Base-by-base conservation (phyloP, 164 flowering plant species). In the Aristolochia fimbriata region DNA sequence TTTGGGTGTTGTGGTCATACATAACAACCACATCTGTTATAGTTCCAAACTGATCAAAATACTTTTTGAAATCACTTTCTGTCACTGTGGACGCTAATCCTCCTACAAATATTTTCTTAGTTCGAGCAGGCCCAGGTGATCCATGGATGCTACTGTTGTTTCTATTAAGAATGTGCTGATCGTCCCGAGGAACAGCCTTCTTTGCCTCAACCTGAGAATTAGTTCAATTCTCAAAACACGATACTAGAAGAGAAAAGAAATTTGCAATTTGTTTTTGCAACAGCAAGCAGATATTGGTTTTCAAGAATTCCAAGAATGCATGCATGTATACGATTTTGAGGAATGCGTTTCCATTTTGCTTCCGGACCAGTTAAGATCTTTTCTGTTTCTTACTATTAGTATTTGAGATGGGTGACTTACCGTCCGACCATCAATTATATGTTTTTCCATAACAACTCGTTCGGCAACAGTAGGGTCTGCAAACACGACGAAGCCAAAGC, bases 401-500 rank as follows among this genome's bases (percentile, higher is more conserved):
- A 37, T 0, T 37, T 37, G 43, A 37, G 43, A 53, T 4, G 16
- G 21, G 53, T 19, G 43, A 77, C 94, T 80, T 68, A 91, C 97
- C 47, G 79, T 80, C 73, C 96, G 79, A 37, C 96, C 94, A 79
- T 83, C 96, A 49, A 88, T 85, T 66, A 68, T 74, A 66, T 91
- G 96, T 65, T 86, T 91, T 17, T 86, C 89, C 80, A 71, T 78
- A 49, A 82, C 79, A 55, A 88, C 96, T 75, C 86, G 76, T 59
- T 88, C 96, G 0, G 94, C 94, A 68, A 86, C 90, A 62, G 74
- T 73, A 66, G 94, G 94, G 70, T 91, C 94, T 2, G 88, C 80
- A 73, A 86, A 91, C 61, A 86, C 86, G 43, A 91, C 70, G 51
- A 91, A 91, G 56, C 97, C 97, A 58, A 91, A 91, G 30, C 96